Evolutionary conservation across 805 yeast genomes (phyloP), one percentile per base, ranked within the genome.

Genomic region (Wickerhamiella azyma): DNA sequence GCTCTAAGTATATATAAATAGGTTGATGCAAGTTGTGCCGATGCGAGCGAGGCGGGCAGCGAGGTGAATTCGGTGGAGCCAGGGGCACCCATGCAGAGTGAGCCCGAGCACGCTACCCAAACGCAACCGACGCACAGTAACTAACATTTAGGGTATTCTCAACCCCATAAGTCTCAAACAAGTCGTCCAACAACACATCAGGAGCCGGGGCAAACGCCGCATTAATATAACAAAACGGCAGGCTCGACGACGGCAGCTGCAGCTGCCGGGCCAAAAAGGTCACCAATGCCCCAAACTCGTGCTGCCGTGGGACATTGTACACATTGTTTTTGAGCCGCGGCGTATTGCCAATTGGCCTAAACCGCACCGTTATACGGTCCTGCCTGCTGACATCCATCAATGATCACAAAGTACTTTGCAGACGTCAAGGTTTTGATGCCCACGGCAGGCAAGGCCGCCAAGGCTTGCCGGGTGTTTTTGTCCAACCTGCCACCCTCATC

Each of bases 351-450:
- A 76, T 70, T 4, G 80, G 71, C 47, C 67, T 66, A 49, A 76
- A 69, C 39, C 77, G 63, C 14, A 76, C 62, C 1, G 70, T 62
- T 9, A 56, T 51, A 33, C 53, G 21, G 5, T 42, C 40, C 16
- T 55, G 41, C 17, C 30, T 13, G 36, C 19, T 24, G 46, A 41
- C 40, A 11, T 26, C 18, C 21, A 24, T n/a, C 26, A n/a, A 88
- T 88, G 97, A 82, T 88, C 58, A 89, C 96, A 35, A 85, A 85
- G 64, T 88, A 81, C 66, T 85, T 89, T 66, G 70, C 86, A 30
- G 76, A 77, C 52, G 85, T 85, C 8, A 68, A 69, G 38, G 83
- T 89, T 37, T 77, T 71, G 58, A 85, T 88, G 38, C 57, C 56
- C 17, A 45, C 52, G 2, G 47, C 39, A 16, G 53, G 54, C 33